Evolutionary conservation across 139 green algal species (phyloP).

Genomic region (Monoraphidium neglectum): DNA sequence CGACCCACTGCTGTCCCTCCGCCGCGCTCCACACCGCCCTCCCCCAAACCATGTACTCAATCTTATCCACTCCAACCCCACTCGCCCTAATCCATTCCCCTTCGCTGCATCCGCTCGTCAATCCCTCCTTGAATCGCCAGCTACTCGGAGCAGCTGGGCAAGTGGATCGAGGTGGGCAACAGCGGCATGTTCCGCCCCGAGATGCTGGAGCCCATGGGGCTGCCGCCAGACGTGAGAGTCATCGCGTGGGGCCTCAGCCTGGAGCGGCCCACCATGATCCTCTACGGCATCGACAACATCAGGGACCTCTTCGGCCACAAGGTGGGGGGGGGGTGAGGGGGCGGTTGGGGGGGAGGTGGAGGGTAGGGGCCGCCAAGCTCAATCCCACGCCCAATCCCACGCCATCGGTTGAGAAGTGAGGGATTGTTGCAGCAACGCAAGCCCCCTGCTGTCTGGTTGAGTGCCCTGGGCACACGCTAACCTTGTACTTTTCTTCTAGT

Average conservation of each 20-base stretch:
- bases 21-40: not conserved
- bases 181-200: constrained; percentile 95
- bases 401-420: not conserved
- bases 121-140: constrained; percentile 32
- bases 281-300: constrained; percentile 99
- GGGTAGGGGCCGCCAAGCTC: not conserved
- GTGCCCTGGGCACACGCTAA: not conserved
- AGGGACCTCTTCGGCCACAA: constrained; percentile 98
- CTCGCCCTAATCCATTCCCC: not conserved
- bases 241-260: constrained; percentile 98
- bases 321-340: constrained; percentile 49
- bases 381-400: not conserved
- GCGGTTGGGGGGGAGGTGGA: not conserved
- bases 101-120: not conserved
- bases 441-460: not conserved
- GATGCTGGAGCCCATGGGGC: constrained; percentile 98
- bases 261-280: constrained; percentile 96
- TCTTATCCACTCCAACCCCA: not conserved
- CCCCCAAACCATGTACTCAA: not conserved
- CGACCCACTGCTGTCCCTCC: not conserved
- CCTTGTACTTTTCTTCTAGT: not conserved
- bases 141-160: constrained; percentile 93
- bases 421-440: not conserved
- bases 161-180: constrained; percentile 99
- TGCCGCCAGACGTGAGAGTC: constrained; percentile 95